Base-by-base conservation (phyloP, 2,329 filamentous ascomycete genomes). In the Lecanosticta acicola region DNA sequence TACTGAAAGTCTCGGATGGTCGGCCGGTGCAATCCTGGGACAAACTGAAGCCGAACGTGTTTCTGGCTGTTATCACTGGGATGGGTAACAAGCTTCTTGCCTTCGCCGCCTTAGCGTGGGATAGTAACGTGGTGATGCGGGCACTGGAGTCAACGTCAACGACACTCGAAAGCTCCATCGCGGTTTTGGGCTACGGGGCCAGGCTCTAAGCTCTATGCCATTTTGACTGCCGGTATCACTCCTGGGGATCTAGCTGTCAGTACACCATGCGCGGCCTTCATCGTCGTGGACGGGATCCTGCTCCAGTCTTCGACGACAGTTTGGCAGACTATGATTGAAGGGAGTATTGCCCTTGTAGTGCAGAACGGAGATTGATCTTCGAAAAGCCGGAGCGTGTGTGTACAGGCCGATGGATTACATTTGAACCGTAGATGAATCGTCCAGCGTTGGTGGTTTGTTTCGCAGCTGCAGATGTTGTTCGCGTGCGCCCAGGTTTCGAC, bases 81-180 rank as follows among this genome's bases (percentile, higher is more conserved):
- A 43, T 48, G 18, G 45, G 45, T n/a, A 48, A 48, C 19, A 48
- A 48, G 21, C 19, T 36, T 5, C 36, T 48, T 3, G 45, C 33
- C 5, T 48, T 48, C 29, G 45, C 45, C 2, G 35, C 40, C 10
- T 17, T 41, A 48, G 16, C 39, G 34, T 4, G 45, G 39, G 10
- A 43, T 47, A 17, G 18, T 47, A n/a, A 47, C 45, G 11, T 47
- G 45, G 45, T 43, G 45, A 36, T 16, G 35, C 7, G n/a, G n/a
- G n/a, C n/a, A 32, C 35, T 5, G 45, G 40, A 10, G 4, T 43
- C 14, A 35, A 21, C 3, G 40, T 40, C 11, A 48, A 34, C 7
- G 40, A 40, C 2, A 18, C 32, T n/a, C 16, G 24, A 4, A 9
- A 32, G 5, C 20, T 47, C 9, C 45, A 43, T 29, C 26, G 34